These are phyloP conservation scores for Lumnitzera racemosa DNA, from an alignment of 345 rosid species.

Conservation along the genomic window DNA sequence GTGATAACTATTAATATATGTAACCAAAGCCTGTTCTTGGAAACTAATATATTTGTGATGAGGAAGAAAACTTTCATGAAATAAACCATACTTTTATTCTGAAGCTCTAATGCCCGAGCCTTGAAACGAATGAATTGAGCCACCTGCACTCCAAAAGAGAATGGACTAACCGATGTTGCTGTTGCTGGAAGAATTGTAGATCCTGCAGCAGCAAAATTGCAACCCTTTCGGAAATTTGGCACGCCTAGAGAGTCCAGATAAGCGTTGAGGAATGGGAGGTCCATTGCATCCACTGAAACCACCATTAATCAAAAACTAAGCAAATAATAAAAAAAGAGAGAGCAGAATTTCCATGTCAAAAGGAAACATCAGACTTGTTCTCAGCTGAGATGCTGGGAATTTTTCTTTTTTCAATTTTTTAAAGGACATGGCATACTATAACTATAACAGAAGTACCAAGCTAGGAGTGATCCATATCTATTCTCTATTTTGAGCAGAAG, in stretches of 20 bases:
- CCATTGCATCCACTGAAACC: constrained; percentile 87
- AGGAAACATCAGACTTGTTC: not conserved
- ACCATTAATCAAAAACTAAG: not conserved
- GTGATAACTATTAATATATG: not conserved
- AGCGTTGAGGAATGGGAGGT: constrained; percentile 77
- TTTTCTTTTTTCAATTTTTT: no score
- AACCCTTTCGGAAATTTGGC: constrained; percentile 75
- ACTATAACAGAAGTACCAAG: not conserved
- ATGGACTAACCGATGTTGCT: constrained; percentile 67
- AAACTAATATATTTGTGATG: no score
- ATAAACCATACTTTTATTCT: constrained; percentile 33
- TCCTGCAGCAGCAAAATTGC: constrained; percentile 92
- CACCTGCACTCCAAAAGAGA: constrained; percentile 71
- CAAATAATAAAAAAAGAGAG: not conserved
- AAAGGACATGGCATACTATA: not conserved
- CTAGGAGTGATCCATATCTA: no score
- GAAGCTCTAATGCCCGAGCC: constrained; percentile 51
- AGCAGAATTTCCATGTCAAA: not conserved
- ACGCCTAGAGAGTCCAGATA: constrained; percentile 77
- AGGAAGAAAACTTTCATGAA: no score
- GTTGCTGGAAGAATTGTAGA: constrained; percentile 72
- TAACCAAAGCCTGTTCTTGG: no score
- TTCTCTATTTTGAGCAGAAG: no score
- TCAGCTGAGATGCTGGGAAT: not conserved
- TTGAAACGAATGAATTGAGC: constrained; percentile 80